Evolutionary conservation across 2,329 filamentous ascomycete genomes (phyloP).

Genomic region (Tolypocladium cylindrosporum): DNA sequence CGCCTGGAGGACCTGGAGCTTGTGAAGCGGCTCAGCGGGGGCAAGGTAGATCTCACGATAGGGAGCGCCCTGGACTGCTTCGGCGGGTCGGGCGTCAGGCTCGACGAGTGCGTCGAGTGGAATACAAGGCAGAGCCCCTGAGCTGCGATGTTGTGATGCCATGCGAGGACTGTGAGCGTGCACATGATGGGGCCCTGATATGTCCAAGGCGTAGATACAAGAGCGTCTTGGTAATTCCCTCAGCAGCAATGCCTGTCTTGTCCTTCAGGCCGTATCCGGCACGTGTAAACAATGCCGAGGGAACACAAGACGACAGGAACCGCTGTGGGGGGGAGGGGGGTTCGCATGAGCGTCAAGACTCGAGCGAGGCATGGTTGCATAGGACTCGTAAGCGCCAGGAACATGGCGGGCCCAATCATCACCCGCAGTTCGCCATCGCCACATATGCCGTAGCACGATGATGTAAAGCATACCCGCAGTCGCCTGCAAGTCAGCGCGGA

Average conservation of each 20-base stretch:
- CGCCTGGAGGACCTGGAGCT: slow-evolving; percentile 71
- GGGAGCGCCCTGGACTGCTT: slow-evolving; percentile 96
- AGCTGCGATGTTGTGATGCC: neutral
- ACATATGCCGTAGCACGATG: neutral
- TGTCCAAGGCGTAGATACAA: too few species aligned
- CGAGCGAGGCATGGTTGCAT: too few species aligned
- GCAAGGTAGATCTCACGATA: slow-evolving; percentile 87
- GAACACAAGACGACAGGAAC: too few species aligned
- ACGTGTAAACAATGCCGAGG: too few species aligned
- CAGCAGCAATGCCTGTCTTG: too few species aligned
- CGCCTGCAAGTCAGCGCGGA: neutral
- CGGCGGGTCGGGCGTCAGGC: slow-evolving; percentile 75
- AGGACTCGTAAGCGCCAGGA: too few species aligned
- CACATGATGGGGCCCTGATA: neutral
- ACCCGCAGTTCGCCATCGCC: neutral
- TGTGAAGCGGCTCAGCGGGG: slow-evolving; percentile 68
- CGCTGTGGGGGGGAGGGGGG: too few species aligned
- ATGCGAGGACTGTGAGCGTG: neutral
- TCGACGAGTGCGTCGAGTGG: slow-evolving; percentile 85
- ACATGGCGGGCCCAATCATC: neutral
- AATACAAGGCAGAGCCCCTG: slow-evolving; percentile 43
- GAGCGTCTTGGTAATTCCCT: too few species aligned
- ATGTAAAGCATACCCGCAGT: neutral
- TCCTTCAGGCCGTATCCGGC: too few species aligned
- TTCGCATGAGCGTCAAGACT: too few species aligned